These are phyloP conservation scores for Kurtzmaniella quercitrusa DNA, from an alignment of 1,139 yeast species.

Conservation along the genomic window DNA sequence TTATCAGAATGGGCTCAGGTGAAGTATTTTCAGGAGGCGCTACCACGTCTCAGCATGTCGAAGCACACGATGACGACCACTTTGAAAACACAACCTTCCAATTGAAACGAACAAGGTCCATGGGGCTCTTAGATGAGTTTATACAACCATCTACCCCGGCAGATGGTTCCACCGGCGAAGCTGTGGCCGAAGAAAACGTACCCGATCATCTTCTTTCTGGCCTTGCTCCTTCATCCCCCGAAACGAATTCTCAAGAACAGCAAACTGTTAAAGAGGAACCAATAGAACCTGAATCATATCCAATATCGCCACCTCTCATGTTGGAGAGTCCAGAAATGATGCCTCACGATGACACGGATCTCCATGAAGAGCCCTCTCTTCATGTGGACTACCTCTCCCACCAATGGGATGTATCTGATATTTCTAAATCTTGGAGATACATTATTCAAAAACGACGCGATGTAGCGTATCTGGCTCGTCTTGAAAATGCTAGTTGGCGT, in stretches of 20 bases:
- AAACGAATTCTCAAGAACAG: neutral
- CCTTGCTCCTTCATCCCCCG: neutral
- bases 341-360: constrained; percentile 84
- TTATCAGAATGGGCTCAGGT: constrained; percentile 11
- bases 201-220: constrained; percentile 1
- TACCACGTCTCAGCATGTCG: constrained; percentile 56
- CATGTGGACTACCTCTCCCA: constrained; percentile 95
- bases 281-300: constrained; percentile 7
- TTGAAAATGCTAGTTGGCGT: constrained; percentile 82
- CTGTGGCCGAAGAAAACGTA: neutral
- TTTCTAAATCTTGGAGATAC: constrained; percentile 92
- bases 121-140: constrained; percentile 76
- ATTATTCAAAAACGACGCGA: constrained; percentile 77
- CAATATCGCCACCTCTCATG: constrained; percentile 14
- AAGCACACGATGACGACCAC: constrained; percentile 68
- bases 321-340: constrained; percentile 34
- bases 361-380: constrained; percentile 73
- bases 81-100: constrained; percentile 72
- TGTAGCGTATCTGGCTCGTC: constrained; percentile 62
- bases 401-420: constrained; percentile 92
- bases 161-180: neutral
- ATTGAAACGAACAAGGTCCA: constrained; percentile 76
- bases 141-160: constrained; percentile 34
- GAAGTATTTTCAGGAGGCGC: constrained; percentile 50
- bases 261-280: constrained; percentile 2